Conservation (phyloP, 2,329 filamentous ascomycete genomes). For the Erysiphe pisi region DNA sequence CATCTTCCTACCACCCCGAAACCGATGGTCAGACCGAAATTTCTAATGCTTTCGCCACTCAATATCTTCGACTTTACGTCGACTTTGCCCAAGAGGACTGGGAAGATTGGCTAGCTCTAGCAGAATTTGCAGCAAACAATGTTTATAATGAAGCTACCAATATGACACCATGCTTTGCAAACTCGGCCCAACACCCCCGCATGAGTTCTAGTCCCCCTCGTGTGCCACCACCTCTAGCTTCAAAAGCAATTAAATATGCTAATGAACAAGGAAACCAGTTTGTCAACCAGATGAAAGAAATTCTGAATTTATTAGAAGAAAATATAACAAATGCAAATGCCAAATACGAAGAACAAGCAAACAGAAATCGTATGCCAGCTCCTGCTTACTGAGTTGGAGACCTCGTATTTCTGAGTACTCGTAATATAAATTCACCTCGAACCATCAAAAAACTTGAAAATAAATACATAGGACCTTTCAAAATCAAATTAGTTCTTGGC, state of each 20-base stretch:
- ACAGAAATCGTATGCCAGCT: not conserved
- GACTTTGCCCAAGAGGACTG: constrained; percentile 31
- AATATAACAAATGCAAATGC: constrained; percentile 11
- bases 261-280: not conserved
- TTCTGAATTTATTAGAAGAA: constrained; percentile 1
- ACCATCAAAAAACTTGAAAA: constrained; percentile 16
- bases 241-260: not conserved
- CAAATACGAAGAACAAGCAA: too few relatives aligned
- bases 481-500: not conserved
- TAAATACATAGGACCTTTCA: constrained; percentile 19
- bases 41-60: constrained; percentile 30
- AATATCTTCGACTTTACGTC: constrained; percentile 29
- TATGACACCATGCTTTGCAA: constrained; percentile 30
- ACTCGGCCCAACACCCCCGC: constrained; percentile 28
- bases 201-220: constrained; percentile 18
- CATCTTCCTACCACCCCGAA: constrained; percentile 30
- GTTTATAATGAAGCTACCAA: constrained; percentile 26
- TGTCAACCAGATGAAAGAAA: constrained; percentile 12
- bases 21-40: constrained; percentile 31
- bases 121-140: constrained; percentile 31
- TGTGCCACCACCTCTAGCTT: not conserved
- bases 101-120: constrained; percentile 30
- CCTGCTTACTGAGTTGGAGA: constrained; percentile 26
- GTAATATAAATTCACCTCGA: constrained; percentile 1
- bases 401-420: not conserved